phyloP scores from a whole-genome alignment of 2,329 filamentous ascomycete genomes.

The Aspergillus pseudoglaucus region DNA sequence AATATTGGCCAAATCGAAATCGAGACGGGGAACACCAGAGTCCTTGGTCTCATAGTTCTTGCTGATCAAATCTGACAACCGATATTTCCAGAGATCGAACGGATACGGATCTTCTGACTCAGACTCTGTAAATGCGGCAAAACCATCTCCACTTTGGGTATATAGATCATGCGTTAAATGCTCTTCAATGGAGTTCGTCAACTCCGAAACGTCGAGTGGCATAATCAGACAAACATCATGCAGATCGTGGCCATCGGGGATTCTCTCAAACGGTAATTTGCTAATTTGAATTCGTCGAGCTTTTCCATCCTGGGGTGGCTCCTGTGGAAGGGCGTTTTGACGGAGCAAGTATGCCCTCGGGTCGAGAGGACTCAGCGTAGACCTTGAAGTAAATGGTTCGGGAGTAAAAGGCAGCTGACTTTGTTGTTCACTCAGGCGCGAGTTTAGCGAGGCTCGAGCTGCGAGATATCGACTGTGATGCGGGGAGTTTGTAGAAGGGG shows the following conservation, averaged over 20 bases:
- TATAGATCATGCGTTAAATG: slow-evolving; percentile 17
- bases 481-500: slow-evolving; percentile 13
- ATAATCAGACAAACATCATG: slow-evolving; percentile 15
- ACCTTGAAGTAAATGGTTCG: neutral
- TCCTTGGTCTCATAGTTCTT: slow-evolving; percentile 12
- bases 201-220: slow-evolving; percentile 1
- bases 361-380: slow-evolving; percentile 17
- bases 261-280: slow-evolving; percentile 25
- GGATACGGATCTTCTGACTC: slow-evolving; percentile 4
- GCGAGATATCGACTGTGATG: slow-evolving; percentile 27
- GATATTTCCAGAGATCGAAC: slow-evolving; percentile 12
- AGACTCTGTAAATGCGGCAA: slow-evolving; percentile 7
- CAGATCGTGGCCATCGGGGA: slow-evolving; percentile 17
- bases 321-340: slow-evolving; percentile 4
- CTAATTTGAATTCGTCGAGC: slow-evolving; percentile 12
- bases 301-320: slow-evolving; percentile 2
- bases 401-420: neutral
- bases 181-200: slow-evolving; percentile 3
- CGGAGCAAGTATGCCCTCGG: slow-evolving; percentile 27
- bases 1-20: neutral
- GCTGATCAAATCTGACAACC: slow-evolving; percentile 11
- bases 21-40: neutral
- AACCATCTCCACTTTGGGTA: slow-evolving; percentile 6
- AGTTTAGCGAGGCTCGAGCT: slow-evolving; percentile 19
- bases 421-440: neutral